Evolutionary conservation across 192 early-diverging fungal genomes (phyloP).

Genomic region (Coemansia sp.): DNA sequence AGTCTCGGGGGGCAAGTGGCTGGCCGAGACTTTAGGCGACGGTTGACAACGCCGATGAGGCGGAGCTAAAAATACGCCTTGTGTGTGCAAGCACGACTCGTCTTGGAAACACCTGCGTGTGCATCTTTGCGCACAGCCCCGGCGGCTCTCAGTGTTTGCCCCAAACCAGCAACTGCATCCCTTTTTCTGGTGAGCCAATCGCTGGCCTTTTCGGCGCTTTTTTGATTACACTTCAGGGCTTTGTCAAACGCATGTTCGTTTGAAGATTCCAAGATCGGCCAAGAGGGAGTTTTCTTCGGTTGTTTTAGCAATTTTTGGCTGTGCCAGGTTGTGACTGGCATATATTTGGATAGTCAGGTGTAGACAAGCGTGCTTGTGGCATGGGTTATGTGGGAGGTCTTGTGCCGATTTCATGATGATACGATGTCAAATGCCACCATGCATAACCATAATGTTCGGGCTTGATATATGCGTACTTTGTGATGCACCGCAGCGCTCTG

Average conservation of each 20-base stretch:
- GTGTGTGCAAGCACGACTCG: neutral
- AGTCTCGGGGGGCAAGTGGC: neutral
- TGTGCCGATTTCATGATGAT: neutral
- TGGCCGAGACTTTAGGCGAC: no score
- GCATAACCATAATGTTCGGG: slow-evolving; percentile 8
- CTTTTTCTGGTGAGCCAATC: no score
- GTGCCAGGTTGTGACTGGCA: no score
- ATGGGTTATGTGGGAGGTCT: no score
- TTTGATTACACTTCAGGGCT: no score
- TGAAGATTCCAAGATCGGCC: no score
- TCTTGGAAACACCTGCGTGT: neutral
- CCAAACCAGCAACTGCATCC: neutral
- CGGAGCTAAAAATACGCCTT: slow-evolving; percentile 3
- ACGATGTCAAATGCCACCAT: neutral
- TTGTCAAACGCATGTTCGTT: no score
- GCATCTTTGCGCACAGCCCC: neutral
- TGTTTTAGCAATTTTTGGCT: no score
- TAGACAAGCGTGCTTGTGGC: no score
- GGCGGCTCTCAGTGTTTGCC: neutral
- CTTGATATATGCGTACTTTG: slow-evolving; percentile 2
- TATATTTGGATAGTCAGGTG: no score
- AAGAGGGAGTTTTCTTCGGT: no score
- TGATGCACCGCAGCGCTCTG: neutral
- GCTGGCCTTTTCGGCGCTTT: no score
- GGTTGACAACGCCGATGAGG: neutral